Conservation (phyloP, 1,139 yeast genomes). For the Debaryomycetaceae sp. region DNA sequence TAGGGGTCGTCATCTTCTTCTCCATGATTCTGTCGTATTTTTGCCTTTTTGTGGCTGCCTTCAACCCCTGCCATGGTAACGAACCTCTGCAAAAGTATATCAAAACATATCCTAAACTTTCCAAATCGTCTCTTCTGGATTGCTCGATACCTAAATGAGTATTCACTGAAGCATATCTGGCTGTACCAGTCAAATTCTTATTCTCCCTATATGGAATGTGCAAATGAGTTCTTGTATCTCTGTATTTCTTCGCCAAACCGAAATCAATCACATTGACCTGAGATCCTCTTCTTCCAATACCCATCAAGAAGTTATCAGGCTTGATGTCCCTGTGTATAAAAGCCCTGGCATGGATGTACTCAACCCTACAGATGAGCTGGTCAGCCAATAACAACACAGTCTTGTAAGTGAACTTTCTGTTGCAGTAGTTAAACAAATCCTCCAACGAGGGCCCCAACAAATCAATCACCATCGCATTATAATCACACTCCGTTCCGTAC, state of each 20-base stretch:
- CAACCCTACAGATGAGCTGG: constrained; percentile 90
- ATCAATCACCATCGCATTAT: constrained; percentile 95
- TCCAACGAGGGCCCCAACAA: constrained; percentile 93
- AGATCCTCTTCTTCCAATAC: constrained; percentile 91
- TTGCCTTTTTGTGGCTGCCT: constrained; percentile 95
- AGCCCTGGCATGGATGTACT: constrained; percentile 92
- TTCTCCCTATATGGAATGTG: constrained; percentile 97
- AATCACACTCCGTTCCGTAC: constrained; percentile 96
- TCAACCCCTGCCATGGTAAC: constrained; percentile 97
- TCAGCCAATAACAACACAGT: constrained; percentile 91
- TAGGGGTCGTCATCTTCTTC: constrained; percentile 89
- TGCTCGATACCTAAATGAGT: constrained; percentile 98
- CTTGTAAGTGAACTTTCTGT: constrained; percentile 87
- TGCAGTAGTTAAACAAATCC: constrained; percentile 93
- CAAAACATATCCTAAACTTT: constrained; percentile 90
- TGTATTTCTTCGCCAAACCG: constrained; percentile 91
- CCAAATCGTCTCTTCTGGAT: constrained; percentile 94
- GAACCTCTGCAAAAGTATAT: constrained; percentile 94
- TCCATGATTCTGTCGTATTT: constrained; percentile 96
- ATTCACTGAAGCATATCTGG: constrained; percentile 92
- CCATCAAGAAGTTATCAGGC: constrained; percentile 97
- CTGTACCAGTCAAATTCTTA: constrained; percentile 95
- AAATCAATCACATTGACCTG: constrained; percentile 96
- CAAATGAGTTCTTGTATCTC: constrained; percentile 93
- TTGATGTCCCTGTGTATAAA: constrained; percentile 91